A percentile compares a stretch with the other conserved stretches of the same genome.
phyloP scores from a whole-genome alignment of 139 green algal species.

The Chlamydomonas schloesseri region DNA sequence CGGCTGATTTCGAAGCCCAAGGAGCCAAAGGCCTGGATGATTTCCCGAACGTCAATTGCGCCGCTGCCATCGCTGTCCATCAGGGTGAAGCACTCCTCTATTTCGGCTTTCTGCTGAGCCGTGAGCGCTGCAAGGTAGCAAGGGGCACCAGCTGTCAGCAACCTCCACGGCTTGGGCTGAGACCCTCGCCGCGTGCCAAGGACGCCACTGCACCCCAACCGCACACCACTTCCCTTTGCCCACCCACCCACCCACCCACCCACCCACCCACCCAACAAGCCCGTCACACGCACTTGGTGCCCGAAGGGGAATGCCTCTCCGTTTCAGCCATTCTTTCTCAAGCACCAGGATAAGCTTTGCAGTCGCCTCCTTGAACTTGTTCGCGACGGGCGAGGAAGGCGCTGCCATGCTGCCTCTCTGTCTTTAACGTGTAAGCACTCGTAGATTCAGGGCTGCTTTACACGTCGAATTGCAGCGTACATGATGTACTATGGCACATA shows the following conservation, averaged over 20 bases:
- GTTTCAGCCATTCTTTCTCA: background rate
- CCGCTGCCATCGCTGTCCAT: constrained; percentile 22
- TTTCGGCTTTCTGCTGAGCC: constrained; percentile 24
- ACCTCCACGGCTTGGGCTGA: no score
- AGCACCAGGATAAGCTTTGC: background rate
- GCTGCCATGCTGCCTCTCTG: no score
- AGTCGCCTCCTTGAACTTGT: constrained; percentile 1
- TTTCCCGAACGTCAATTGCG: constrained; percentile 24
- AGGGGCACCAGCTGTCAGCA: no score
- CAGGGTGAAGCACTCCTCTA: constrained; percentile 36
- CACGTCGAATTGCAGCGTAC: no score
- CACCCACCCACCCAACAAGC: background rate
- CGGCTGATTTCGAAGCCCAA: background rate
- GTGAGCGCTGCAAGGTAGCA: background rate
- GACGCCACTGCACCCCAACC: background rate
- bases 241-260: no score
- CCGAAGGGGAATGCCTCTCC: background rate
- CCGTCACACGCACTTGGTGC: background rate
- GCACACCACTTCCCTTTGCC: no score
- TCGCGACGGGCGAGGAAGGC: no score
- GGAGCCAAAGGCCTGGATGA: background rate
- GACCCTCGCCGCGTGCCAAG: background rate
- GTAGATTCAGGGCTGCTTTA: no score
- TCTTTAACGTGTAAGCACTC: no score
- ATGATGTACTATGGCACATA: no score